Evolutionary conservation across 169 alveolate species (phyloP), one percentile per base, ranked within the genome.

Genomic region (Plasmodium vivax): DNA sequence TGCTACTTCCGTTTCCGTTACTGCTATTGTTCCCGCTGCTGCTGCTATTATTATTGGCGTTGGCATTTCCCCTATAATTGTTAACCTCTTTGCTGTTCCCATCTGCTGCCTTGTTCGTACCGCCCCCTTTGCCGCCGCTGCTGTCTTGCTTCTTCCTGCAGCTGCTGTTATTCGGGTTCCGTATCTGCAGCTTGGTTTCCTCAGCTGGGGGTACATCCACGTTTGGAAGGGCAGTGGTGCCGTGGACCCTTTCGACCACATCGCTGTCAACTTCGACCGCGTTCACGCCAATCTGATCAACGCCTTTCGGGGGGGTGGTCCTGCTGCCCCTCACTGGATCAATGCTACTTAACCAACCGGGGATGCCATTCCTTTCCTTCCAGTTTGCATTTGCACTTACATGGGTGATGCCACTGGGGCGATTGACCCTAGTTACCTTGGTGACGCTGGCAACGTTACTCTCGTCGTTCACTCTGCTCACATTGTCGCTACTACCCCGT

Each of bases 91-190:
- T 68, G 38, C n/a, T 68, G n/a, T 68, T 19, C 19, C 77, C 77
- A 68, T 30, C 77, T 68, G 77, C 77, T 68, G 77, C 77, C 23
- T 68, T 68, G 77, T 68, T 68, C 7, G 77, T 68, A 62, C 75
- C 75, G 2, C 75, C 75, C 27, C 36, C 14, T 62, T 62, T 62
- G 16, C 19, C 32, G 4, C n/a, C n/a, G 38, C 41, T 41, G 41
- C 9, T n/a, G 38, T 62, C 36, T 19, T 62, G 36, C 75, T 62
- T 62, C 9, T 68, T 58, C 45, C 36, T 62, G 51, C 6, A 68
- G 1, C 32, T 1, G n/a, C 2, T 72, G 5, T 12, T 51, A 19
- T 71, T 84, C 73, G 74, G 41, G 54, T 84, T 84, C 41, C 30
- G 68, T 32, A 30, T 68, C 47, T 36, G 83, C 41, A 62, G 19